Percentiles rank a stretch among this genome's conserved stretches.
Evolutionary conservation across 345 rosid genomes (phyloP).

Genomic region (Eucalyptus sp.): DNA sequence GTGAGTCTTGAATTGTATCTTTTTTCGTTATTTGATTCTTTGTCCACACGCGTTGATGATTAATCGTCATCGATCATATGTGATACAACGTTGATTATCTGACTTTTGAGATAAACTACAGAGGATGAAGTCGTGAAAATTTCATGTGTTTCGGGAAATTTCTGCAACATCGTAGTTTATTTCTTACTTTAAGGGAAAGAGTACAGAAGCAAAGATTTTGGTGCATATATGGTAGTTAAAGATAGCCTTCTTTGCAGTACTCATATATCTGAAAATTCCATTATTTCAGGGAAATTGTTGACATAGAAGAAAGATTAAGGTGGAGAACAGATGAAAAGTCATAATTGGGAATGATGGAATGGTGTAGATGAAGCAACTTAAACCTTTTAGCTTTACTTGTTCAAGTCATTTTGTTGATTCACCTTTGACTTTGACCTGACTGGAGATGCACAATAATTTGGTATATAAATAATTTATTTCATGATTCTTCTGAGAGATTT

Average conservation of each 20-base stretch:
- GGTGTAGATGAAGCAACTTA: slow-evolving; percentile 26
- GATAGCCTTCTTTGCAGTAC: not conserved
- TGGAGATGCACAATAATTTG: not conserved
- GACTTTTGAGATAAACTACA: not conserved
- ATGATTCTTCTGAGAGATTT: not conserved
- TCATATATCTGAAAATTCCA: not conserved
- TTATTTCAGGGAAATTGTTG: not conserved
- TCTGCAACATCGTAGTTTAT: not conserved
- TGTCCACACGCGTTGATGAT: not conserved
- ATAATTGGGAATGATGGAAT: slow-evolving; percentile 4
- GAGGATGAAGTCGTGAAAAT: not conserved
- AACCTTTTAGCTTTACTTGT: slow-evolving; percentile 1
- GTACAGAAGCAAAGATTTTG: not conserved
- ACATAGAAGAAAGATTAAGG: not conserved
- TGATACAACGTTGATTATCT: not conserved
- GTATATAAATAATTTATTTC: not conserved
- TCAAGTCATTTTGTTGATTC: not conserved
- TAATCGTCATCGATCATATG: not conserved
- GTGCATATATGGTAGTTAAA: not conserved
- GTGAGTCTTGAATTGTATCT: slow-evolving; percentile 17
- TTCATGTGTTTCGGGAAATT: not conserved
- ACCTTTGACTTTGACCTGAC: not conserved
- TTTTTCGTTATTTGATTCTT: not conserved
- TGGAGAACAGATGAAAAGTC: not conserved
- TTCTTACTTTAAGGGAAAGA: not conserved